phyloP scores from a whole-genome alignment of 2,329 filamentous ascomycete species.

The Phaeosphaeria sp. region DNA sequence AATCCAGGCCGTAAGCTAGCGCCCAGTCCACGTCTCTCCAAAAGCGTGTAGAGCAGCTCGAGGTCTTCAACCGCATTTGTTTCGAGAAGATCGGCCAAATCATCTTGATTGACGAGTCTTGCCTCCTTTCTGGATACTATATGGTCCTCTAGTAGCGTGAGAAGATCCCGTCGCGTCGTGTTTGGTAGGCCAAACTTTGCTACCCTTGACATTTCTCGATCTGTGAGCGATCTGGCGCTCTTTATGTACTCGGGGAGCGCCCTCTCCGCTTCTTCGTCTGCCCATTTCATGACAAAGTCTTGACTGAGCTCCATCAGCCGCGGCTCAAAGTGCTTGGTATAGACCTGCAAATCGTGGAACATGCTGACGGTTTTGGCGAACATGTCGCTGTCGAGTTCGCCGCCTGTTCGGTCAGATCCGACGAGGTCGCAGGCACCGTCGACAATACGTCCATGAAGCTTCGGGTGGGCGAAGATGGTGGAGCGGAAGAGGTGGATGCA shows the following conservation, averaged over 20 bases:
- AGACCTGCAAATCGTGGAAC: conserved; percentile 84
- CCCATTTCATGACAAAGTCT: conserved; percentile 73
- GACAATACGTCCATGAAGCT: conserved; percentile 62
- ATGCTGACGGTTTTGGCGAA: conserved; percentile 79
- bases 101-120: conserved; percentile 63
- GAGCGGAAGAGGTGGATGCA: conserved; percentile 76
- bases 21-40: conserved; percentile 75
- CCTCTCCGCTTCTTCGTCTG: conserved; percentile 64
- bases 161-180: conserved; percentile 78
- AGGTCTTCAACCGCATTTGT: conserved; percentile 73
- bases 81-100: conserved; percentile 75
- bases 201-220: conserved; percentile 75
- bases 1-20: conserved; percentile 75
- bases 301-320: conserved; percentile 72
- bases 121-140: conserved; percentile 72
- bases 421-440: conserved; percentile 79
- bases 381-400: conserved; percentile 64
- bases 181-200: conserved; percentile 82
- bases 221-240: conserved; percentile 71
- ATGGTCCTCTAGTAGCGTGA: conserved; percentile 73
- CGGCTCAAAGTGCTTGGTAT: conserved; percentile 80
- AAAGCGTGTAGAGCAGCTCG: conserved; percentile 76
- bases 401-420: conserved; percentile 68
- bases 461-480: conserved; percentile 61
- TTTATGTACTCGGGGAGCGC: conserved; percentile 78